phyloP scores from a whole-genome alignment of 1,284 basidiomycete species.

The Papiliotrema nemorosa region DNA sequence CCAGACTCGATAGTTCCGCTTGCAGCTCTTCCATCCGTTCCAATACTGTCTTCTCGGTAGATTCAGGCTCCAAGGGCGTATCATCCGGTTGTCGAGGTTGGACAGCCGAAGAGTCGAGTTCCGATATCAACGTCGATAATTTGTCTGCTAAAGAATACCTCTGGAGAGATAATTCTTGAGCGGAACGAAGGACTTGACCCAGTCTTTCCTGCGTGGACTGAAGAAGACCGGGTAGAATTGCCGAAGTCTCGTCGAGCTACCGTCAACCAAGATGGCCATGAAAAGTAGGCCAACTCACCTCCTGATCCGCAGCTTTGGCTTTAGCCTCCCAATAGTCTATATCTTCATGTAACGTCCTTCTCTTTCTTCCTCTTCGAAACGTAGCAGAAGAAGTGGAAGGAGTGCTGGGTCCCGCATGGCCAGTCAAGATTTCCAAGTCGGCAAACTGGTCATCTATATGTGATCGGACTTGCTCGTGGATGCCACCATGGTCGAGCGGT shows the following conservation, averaged over 20 bases:
- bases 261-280: background rate
- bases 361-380: conserved; percentile 1
- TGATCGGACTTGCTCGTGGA: conserved; percentile 17
- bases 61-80: too few species aligned
- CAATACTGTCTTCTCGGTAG: conserved; percentile 21
- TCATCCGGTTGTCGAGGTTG: too few species aligned
- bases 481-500: conserved; percentile 4
- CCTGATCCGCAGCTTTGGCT: conserved; percentile 16
- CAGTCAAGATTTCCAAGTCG: conserved; percentile 25
- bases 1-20: conserved; percentile 64
- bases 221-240: conserved; percentile 29
- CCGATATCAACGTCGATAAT: conserved; percentile 29
- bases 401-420: conserved; percentile 9
- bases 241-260: conserved; percentile 27
- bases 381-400: background rate
- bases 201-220: conserved; percentile 27
- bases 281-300: conserved; percentile 14
- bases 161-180: conserved; percentile 68
- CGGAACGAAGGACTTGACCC: conserved; percentile 54
- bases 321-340: conserved; percentile 34
- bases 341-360: conserved; percentile 29
- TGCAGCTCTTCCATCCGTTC: conserved; percentile 74
- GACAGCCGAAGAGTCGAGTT: conserved; percentile 16
- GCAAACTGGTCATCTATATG: conserved; percentile 35
- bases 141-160: conserved; percentile 58